These are phyloP conservation scores for Croton setiger DNA, from an alignment of 441 rosid species.

Conservation along the genomic window DNA sequence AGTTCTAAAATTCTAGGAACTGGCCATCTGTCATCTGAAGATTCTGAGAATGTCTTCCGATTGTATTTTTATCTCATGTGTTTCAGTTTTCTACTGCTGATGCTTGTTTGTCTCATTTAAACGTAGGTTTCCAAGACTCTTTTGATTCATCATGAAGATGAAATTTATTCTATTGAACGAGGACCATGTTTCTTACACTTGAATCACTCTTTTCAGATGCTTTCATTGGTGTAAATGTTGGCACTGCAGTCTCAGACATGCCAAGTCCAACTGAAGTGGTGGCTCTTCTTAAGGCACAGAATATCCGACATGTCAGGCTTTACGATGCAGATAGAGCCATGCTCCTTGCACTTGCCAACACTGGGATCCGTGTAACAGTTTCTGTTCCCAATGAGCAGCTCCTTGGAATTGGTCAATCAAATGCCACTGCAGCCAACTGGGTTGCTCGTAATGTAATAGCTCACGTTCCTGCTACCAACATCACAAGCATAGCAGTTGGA, in stretches of 20 bases:
- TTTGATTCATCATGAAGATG: slow-evolving; percentile 12
- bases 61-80: not conserved
- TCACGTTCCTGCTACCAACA: slow-evolving; percentile 86
- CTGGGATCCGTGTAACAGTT: slow-evolving; percentile 70
- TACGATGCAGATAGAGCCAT: slow-evolving; percentile 75
- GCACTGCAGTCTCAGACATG: slow-evolving; percentile 80
- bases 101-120: not conserved
- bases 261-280: slow-evolving; percentile 83
- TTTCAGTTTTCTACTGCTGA: not conserved
- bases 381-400: slow-evolving; percentile 88
- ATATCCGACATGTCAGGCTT: slow-evolving; percentile 68
- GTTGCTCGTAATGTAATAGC: slow-evolving; percentile 77
- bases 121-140: not conserved
- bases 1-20: not conserved
- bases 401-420: slow-evolving; percentile 93
- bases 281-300: slow-evolving; percentile 80
- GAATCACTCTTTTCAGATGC: slow-evolving; percentile 47
- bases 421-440: slow-evolving; percentile 98
- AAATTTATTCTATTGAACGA: slow-evolving; percentile 1
- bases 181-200: slow-evolving; percentile 2
- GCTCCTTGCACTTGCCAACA: slow-evolving; percentile 80
- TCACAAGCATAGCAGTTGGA: slow-evolving; percentile 79
- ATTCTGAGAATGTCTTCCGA: not conserved
- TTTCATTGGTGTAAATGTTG: slow-evolving; percentile 83
- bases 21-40: not conserved